Evolutionary conservation across 23 red algal genomes (phyloP).

Genomic region (Pyropia yezoensis): DNA sequence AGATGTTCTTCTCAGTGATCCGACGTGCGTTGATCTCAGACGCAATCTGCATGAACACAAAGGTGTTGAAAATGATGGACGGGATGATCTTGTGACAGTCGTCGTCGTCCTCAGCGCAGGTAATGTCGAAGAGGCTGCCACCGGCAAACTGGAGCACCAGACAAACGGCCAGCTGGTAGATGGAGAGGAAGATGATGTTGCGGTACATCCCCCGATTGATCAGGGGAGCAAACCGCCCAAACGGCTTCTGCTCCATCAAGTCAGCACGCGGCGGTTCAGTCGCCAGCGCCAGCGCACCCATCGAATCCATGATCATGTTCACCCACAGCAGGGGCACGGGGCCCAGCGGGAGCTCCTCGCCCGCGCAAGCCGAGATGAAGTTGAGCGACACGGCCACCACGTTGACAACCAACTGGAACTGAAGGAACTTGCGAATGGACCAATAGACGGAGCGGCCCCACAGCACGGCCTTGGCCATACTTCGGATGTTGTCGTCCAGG

Average conservation of each 20-base stretch:
- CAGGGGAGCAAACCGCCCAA: conserved; percentile 70
- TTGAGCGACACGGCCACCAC: conserved; percentile 84
- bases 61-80: conserved; percentile 82
- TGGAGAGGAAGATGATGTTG: conserved; percentile 64
- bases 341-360: conserved; percentile 46
- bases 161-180: conserved; percentile 68
- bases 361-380: conserved; percentile 81
- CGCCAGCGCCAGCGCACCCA: conserved; percentile 91
- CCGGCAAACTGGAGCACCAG: conserved; percentile 67
- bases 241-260: conserved; percentile 67
- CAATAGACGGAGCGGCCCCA: conserved; percentile 86
- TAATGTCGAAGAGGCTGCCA: conserved; percentile 43
- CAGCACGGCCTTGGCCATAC: conserved; percentile 86
- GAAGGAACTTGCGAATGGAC: conserved; percentile 82
- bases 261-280: conserved; percentile 71
- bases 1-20: conserved; percentile 48
- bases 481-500: conserved; percentile 79
- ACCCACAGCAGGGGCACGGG: conserved; percentile 91
- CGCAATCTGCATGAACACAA: conserved; percentile 88
- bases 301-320: conserved; percentile 96
- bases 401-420: conserved; percentile 93
- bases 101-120: conserved; percentile 24
- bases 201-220: conserved; percentile 86
- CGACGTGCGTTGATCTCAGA: conserved; percentile 72
- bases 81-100: conserved; percentile 39